Percentiles rank a stretch among this genome's conserved stretches.
Evolutionary conservation across 768 basidiomycete species (phyloP).

Genomic region (Phlebiopsis gigantea): DNA sequence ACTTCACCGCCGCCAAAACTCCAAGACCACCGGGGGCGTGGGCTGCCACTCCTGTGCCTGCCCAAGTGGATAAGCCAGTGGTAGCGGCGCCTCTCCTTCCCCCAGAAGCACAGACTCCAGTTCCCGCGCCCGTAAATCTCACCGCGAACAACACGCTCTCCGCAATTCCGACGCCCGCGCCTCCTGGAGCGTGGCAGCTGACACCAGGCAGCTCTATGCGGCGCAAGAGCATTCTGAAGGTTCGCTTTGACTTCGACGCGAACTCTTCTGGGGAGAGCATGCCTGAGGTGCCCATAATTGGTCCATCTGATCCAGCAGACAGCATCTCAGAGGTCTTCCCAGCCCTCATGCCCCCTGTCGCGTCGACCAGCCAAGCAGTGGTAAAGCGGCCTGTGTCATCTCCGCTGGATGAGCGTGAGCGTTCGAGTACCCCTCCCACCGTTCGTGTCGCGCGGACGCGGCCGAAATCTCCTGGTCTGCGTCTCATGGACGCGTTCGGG

Average conservation of each 20-base stretch:
- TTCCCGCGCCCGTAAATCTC: neutral
- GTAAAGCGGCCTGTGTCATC: neutral
- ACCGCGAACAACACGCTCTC: slow-evolving; percentile 3
- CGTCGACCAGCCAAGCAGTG: neutral
- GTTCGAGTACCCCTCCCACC: slow-evolving; percentile 18
- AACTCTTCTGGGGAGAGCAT: slow-evolving; percentile 22
- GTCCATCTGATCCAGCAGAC: slow-evolving; percentile 9
- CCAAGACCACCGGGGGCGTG: slow-evolving; percentile 64
- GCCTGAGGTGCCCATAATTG: slow-evolving; percentile 11
- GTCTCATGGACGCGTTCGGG: slow-evolving; percentile 71
- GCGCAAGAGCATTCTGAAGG: slow-evolving; percentile 59
- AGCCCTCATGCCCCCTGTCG: neutral
- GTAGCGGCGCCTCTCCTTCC: neutral
- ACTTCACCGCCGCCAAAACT: slow-evolving; percentile 36
- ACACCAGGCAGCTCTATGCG: slow-evolving; percentile 42
- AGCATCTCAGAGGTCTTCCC: slow-evolving; percentile 14
- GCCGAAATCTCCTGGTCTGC: slow-evolving; percentile 46
- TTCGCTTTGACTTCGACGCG: slow-evolving; percentile 59
- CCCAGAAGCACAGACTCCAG: neutral
- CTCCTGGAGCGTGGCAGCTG: slow-evolving; percentile 39
- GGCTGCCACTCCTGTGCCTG: slow-evolving; percentile 25
- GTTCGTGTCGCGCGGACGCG: slow-evolving; percentile 29
- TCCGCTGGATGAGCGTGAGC: slow-evolving; percentile 15
- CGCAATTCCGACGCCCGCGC: slow-evolving; percentile 36
- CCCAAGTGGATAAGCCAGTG: neutral